phyloP scores from a whole-genome alignment of 2,329 filamentous ascomycete genomes.

The Parastagonospora nodorum region DNA sequence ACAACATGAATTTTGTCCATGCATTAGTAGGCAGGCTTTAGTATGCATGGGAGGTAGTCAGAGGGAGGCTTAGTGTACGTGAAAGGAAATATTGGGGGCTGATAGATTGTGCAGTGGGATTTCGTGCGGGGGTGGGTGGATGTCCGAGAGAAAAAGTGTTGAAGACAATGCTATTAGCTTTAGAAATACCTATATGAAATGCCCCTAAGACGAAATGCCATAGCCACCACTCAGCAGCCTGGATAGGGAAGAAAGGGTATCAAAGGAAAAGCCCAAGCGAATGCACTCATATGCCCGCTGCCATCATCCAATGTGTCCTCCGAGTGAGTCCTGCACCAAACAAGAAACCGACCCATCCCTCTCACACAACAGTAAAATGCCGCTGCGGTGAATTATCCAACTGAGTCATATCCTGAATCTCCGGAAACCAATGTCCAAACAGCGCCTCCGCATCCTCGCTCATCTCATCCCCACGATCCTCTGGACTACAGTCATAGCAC shows the following conservation, averaged over 20 bases:
- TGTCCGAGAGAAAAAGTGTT: too few relatives aligned
- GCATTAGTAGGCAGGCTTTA: too few relatives aligned
- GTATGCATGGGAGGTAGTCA: too few relatives aligned
- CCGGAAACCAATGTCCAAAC: conserved; percentile 44
- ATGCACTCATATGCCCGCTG: neutral
- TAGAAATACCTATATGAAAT: too few relatives aligned
- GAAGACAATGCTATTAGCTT: too few relatives aligned
- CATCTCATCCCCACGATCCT: conserved; percentile 33
- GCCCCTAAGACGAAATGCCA: neutral
- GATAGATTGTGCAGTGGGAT: too few relatives aligned
- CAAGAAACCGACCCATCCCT: neutral
- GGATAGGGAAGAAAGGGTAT: neutral
- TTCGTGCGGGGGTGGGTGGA: too few relatives aligned
- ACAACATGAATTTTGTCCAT: too few relatives aligned
- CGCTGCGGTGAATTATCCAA: conserved; percentile 37
- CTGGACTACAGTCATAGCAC: conserved; percentile 41
- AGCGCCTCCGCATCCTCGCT: conserved; percentile 43
- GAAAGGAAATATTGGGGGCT: too few relatives aligned
- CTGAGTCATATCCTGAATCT: conserved; percentile 44
- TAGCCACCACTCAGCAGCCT: neutral
- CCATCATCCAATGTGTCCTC: neutral
- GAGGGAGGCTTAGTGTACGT: too few relatives aligned
- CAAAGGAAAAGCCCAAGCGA: neutral
- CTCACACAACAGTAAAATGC: conserved; percentile 37
- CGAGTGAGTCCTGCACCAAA: too few relatives aligned